phyloP scores from a whole-genome alignment of 805 yeast species.

The Hanseniaspora guilliermondii region DNA sequence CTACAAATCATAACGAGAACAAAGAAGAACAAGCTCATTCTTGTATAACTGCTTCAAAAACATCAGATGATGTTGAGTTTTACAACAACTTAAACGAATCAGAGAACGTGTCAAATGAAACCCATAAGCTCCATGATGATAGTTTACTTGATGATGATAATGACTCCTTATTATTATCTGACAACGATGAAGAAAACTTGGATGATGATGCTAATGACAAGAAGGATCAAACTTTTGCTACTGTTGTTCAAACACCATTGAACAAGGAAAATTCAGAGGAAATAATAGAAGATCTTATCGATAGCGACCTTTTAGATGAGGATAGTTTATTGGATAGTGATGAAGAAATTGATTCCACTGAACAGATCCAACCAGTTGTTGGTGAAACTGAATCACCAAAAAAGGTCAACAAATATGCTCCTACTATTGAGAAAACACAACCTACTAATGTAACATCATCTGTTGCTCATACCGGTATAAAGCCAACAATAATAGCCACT shows the following conservation, averaged over 20 bases:
- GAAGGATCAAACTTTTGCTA: not conserved
- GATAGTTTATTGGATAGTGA: conserved; percentile 26
- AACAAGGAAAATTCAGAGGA: conserved; percentile 34
- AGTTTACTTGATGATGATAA: conserved; percentile 1
- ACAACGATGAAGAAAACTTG: not conserved
- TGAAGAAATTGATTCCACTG: conserved; percentile 17
- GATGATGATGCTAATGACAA: not conserved
- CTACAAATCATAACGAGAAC: not conserved
- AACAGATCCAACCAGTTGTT: not conserved
- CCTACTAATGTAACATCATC: not conserved
- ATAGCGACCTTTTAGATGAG: conserved; percentile 34
- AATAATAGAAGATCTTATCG: conserved; percentile 19
- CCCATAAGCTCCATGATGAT: not conserved
- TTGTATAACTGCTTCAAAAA: not conserved
- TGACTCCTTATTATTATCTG: not conserved
- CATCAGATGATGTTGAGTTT: not conserved
- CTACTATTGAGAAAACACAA: not conserved
- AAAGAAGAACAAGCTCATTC: not conserved
- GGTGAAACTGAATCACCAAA: not conserved
- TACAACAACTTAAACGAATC: not conserved
- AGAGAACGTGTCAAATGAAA: not conserved
- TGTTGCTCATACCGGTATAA: not conserved
- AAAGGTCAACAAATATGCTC: conserved; percentile 10
- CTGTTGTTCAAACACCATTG: conserved; percentile 16
- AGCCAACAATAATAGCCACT: not conserved